These are phyloP conservation scores for Saccharomycopsis sp. DNA, from an alignment of 805 yeast genomes.

Conservation along the genomic window DNA sequence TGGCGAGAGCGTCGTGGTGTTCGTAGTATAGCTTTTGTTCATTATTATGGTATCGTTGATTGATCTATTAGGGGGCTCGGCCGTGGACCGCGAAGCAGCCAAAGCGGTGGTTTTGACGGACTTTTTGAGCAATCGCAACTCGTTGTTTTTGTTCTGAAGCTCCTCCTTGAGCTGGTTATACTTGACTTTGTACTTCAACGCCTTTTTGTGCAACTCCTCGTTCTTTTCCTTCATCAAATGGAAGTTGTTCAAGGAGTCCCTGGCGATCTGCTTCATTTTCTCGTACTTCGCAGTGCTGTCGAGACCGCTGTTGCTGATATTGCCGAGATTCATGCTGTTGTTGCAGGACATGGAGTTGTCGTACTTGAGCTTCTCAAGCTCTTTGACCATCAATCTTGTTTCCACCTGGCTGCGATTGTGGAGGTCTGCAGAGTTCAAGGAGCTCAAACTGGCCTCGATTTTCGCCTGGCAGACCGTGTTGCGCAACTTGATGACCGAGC, in stretches of 20 bases:
- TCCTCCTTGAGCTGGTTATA: constrained; percentile 16
- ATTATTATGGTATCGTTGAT: not conserved
- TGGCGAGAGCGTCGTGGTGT: constrained; percentile 15
- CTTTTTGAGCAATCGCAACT: constrained; percentile 10
- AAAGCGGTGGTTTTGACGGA: not conserved
- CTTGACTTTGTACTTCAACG: constrained; percentile 20
- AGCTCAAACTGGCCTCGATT: constrained; percentile 14
- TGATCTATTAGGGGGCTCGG: not conserved
- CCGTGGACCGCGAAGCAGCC: not conserved
- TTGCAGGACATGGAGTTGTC: not conserved
- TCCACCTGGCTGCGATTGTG: constrained; percentile 40
- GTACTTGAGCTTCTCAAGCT: constrained; percentile 37
- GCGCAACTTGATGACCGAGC: constrained; percentile 9
- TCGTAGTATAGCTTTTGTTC: not conserved
- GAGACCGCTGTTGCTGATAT: not conserved
- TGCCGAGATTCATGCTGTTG: not conserved
- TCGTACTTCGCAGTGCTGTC: constrained; percentile 8
- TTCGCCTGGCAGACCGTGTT: constrained; percentile 11
- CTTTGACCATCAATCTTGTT: constrained; percentile 36
- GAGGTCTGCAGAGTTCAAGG: constrained; percentile 12
- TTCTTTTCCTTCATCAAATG: constrained; percentile 8
- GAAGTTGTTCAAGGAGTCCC: constrained; percentile 8
- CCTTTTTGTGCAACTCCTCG: constrained; percentile 14
- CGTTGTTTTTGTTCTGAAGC: constrained; percentile 10
- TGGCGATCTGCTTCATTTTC: constrained; percentile 10